Base-by-base conservation (phyloP, 2,329 filamentous ascomycete species). In the Aureobasidium namibiae region DNA sequence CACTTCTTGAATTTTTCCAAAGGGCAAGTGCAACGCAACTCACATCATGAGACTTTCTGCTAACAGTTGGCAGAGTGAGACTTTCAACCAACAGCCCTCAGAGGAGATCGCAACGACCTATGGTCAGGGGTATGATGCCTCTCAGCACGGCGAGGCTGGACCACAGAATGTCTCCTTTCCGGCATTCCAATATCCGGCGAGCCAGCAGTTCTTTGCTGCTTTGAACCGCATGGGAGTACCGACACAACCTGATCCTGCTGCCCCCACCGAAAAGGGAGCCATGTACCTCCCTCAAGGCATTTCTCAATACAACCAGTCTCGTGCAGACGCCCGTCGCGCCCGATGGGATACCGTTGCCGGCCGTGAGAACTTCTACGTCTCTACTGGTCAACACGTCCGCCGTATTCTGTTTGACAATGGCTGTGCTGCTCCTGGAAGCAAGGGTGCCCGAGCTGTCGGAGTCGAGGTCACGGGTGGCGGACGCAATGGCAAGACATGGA, bases 131-230 rank as follows among this genome's bases (percentile, higher is more conserved):
- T 75, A 76, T 44, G 71, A 78, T 49, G 63, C 65, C n/a, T 65
- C 64, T 9, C 68, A 73, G 7, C 70, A 81, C 45, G 80, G 79
- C 9, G 70, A 65, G 7, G 64, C 66, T 4, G 80, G 80, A 0
- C 79, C 80, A 1, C 73, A 82, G n/a, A 76, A 80, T 11, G 69
- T 79, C 33, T 50, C 52, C 11, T 62, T 60, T 29, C 61, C 61
- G 13, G 29, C 54, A 23, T 62, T 62, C 31, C 56, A 60, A 33
- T 62, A 62, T 38, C 61, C 59, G 18, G 57, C 61, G 6, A 59
- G 61, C 29, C 38, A 60, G 42, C 66, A 66, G 49, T 69, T 72
- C 36, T 73, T 73, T 59, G 66, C 66, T 36, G 73, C 69, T 11
- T 61, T 76, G 60, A 71, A 73, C 24, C 65, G 68, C 29, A 63